A percentile compares a stretch with the other conserved stretches of the same genome.
Evolutionary conservation across 2,329 filamentous ascomycete genomes (phyloP).

Genomic region (Byssoonygena ceratinophila): DNA sequence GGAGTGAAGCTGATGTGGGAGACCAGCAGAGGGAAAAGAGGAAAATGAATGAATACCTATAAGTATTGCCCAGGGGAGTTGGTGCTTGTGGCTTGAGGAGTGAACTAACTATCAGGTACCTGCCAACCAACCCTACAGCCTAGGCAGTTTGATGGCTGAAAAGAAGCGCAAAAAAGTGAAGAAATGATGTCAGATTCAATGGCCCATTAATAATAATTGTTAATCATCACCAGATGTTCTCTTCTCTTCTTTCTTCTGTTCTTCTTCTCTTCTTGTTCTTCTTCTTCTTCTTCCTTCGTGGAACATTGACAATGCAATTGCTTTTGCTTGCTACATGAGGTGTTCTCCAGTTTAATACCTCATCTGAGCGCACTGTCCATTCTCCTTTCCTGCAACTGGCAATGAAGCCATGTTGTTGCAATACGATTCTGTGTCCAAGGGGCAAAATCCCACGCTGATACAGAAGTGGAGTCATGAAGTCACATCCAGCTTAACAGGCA

Average conservation of each 20-base stretch:
- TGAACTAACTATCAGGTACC: background rate
- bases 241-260: background rate
- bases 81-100: background rate
- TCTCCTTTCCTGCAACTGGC: background rate
- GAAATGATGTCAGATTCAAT: slow-evolving; percentile 5
- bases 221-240: background rate
- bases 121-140: background rate
- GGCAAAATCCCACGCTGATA: background rate
- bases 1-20: too few relatives aligned
- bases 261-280: background rate
- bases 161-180: background rate
- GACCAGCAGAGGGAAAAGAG: background rate
- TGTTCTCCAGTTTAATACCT: background rate
- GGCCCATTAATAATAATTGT: background rate
- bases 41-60: too few relatives aligned
- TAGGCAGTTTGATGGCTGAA: background rate
- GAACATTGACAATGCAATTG: too few relatives aligned
- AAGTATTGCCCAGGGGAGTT: too few relatives aligned
- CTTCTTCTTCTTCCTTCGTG: too few relatives aligned
- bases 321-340: too few relatives aligned
- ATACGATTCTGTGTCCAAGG: background rate
- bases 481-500: background rate
- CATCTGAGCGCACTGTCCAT: background rate
- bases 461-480: slow-evolving; percentile 3
- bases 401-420: background rate